Conservation (phyloP, 495 filamentous ascomycete genomes). For the Talaromyces proteolyticus region DNA sequence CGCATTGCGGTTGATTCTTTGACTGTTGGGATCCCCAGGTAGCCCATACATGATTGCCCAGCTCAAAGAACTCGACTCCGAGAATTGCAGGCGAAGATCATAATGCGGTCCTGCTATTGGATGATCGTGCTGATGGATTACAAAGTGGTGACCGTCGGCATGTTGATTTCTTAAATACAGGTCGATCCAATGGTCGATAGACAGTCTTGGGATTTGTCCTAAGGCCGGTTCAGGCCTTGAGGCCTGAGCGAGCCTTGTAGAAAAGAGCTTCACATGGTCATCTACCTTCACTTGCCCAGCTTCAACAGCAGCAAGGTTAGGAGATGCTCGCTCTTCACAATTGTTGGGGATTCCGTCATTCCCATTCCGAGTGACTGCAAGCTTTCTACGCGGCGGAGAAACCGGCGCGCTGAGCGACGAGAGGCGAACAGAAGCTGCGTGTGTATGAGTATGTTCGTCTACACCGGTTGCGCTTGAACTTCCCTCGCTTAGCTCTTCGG, state of each 20-base stretch:
- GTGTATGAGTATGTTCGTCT: not conserved
- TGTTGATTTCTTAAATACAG: slow-evolving; percentile 48
- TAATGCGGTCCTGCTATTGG: slow-evolving; percentile 59
- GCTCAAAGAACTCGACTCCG: slow-evolving; percentile 53
- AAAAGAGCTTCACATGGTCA: slow-evolving; percentile 50
- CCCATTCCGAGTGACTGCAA: not conserved
- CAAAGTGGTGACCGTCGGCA: slow-evolving; percentile 49
- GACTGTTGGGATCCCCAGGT: slow-evolving; percentile 57
- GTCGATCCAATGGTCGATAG: slow-evolving; percentile 38
- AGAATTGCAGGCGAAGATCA: slow-evolving; percentile 63
- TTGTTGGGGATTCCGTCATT: not conserved
- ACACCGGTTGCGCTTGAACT: no score
- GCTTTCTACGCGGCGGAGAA: slow-evolving; percentile 9
- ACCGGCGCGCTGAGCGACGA: slow-evolving; percentile 7
- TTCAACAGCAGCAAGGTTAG: slow-evolving; percentile 47
- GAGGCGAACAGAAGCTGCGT: not conserved
- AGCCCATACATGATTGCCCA: slow-evolving; percentile 65
- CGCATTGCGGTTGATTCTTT: slow-evolving; percentile 52
- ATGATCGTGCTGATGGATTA: slow-evolving; percentile 67
- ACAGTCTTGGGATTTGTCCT: slow-evolving; percentile 24
- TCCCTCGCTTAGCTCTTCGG: not conserved
- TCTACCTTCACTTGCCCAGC: slow-evolving; percentile 45
- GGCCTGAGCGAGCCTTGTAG: slow-evolving; percentile 26
- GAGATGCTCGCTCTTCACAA: not conserved
- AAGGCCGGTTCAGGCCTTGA: slow-evolving; percentile 14